Evolutionary conservation across 352 stramenopile species (phyloP).

Genomic region (Phytophthora hibernalis): DNA sequence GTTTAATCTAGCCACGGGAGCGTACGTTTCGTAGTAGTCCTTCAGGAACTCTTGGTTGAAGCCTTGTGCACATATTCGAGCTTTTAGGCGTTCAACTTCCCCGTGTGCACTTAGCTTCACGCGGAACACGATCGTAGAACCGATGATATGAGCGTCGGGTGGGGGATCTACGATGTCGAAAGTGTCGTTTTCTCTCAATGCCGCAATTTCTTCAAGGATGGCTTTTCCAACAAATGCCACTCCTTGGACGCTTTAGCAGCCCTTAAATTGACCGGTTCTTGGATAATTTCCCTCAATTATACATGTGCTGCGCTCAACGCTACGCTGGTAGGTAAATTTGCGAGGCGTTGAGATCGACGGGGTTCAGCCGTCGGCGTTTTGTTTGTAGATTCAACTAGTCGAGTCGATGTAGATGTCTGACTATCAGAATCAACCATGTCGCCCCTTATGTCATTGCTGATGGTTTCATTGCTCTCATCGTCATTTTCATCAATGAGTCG

Average conservation of each 20-base stretch:
- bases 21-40: constrained; percentile 27
- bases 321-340: no score
- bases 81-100: constrained; percentile 16
- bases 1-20: constrained; percentile 13
- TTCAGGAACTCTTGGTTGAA: constrained; percentile 5
- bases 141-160: constrained; percentile 3
- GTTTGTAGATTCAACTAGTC: no score
- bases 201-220: constrained; percentile 5
- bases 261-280: constrained; percentile 3
- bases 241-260: neutral
- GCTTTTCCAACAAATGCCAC: constrained; percentile 1
- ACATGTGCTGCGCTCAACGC: neutral
- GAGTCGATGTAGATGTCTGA: no score
- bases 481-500: no score
- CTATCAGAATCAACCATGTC: no score
- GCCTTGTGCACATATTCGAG: constrained; percentile 22
- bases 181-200: constrained; percentile 8
- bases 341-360: no score
- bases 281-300: constrained; percentile 1
- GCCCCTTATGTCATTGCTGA: no score
- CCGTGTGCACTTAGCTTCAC: constrained; percentile 5
- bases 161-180: constrained; percentile 20
- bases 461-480: no score
- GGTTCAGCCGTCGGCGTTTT: no score
- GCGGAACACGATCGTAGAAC: constrained; percentile 4